Evolutionary conservation across 23 red algal species (phyloP), one percentile per base, ranked within the genome.

Genomic region (Gracilariopsis chorda): DNA sequence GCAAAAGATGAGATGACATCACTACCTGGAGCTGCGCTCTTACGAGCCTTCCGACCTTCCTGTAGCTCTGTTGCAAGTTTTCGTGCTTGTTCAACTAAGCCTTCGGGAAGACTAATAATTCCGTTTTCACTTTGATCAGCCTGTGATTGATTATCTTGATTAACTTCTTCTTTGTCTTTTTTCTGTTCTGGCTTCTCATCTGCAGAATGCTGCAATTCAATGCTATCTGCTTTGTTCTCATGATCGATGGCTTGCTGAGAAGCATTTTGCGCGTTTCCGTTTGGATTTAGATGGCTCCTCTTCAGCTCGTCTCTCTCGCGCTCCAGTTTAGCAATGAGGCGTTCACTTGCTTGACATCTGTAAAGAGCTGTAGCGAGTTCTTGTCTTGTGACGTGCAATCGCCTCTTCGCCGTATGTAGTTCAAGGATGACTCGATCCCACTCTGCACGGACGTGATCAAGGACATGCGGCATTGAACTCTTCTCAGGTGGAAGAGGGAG

Each of bases 301-400:
- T 46, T 73, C 4, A 73, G 20, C 13, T 73, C 67, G 67, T 96
- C 80, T 13, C 94, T 44, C 77, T 97, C 95, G 47, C 58, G 44
- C 44, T 74, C 56, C 58, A 97, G 33, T 36, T 82, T 73, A 3
- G 60, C 82, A 74, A 93, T 93, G 7, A 93, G 83, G 1, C 95
- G 69, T 13, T 65, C 44, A 19, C 90, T 77, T 23, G 91, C 85
- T 40, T 98, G 91, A 64, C 83, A 87, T 52, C 88, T 57, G 43
- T 94, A 98, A 42, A 98, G 58, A 2, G 95, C 77, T 19, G 75
- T 87, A 6, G 95, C 90, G 7, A 98, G 84, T 40, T 98, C 78
- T 73, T 86, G 55, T 53, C 65, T 88, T 12, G 77, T 75, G 17
- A 55, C 37, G 25, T 77, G 56, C 13, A 93, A 63, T 20, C 28